Conservation (phyloP, 805 yeast species). For the Yarrowia porcina region DNA sequence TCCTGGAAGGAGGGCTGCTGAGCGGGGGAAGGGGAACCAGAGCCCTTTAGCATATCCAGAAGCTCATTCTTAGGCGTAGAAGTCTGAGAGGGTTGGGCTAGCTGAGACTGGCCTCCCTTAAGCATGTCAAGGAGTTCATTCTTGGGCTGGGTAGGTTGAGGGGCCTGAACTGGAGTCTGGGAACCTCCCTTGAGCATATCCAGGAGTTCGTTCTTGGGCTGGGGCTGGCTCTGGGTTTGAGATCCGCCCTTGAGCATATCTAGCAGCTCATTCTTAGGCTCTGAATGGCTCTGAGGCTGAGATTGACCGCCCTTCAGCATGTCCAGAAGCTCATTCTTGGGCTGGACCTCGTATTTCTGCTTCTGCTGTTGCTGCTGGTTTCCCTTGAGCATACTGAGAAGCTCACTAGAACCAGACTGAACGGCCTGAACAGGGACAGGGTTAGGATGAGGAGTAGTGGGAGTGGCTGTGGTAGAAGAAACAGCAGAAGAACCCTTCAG, state of each 20-base stretch:
- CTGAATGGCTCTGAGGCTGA: neutral
- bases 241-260: neutral
- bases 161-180: no score
- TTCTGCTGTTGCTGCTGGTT: neutral
- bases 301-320: neutral
- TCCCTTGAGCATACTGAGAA: neutral
- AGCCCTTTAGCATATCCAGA: constrained; percentile 1
- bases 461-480: neutral
- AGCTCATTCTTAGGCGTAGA: constrained; percentile 5
- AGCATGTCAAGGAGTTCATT: no score
- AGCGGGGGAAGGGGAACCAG: neutral
- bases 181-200: neutral
- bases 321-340: neutral
- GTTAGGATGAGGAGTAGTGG: neutral
- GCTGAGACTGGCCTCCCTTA: no score
- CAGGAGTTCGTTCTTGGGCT: constrained; percentile 1
- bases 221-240: neutral
- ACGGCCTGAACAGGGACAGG: neutral
- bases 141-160: no score
- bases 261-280: neutral
- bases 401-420: neutral
- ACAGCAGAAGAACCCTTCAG: neutral
- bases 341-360: neutral
- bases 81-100: no score
- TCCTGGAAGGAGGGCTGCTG: neutral